These are phyloP conservation scores for Colletotrichum simmondsii DNA, from an alignment of 2,329 filamentous ascomycete genomes.

Conservation along the genomic window DNA sequence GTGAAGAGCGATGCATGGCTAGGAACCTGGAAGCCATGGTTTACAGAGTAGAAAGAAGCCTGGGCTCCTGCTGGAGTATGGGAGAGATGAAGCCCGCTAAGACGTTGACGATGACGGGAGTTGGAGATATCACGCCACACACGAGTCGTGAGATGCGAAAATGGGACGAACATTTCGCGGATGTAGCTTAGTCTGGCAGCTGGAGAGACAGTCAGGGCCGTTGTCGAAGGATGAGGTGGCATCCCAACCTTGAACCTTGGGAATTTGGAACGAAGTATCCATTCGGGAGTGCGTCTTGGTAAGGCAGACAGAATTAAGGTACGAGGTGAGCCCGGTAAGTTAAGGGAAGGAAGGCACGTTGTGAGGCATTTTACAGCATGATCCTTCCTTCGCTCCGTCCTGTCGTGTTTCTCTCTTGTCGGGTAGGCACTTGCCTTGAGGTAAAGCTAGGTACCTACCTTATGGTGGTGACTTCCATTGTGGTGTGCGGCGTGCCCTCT, in stretches of 20 bases:
- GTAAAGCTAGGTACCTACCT: no score
- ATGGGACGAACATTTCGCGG: constrained; percentile 30
- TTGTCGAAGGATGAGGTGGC: not conserved
- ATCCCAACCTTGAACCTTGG: not conserved
- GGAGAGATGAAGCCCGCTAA: constrained; percentile 12
- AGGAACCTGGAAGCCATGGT: not conserved
- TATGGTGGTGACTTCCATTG: not conserved
- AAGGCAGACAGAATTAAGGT: not conserved
- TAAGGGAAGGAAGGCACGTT: not conserved
- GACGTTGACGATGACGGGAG: constrained; percentile 17
- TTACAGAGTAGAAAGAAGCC: not conserved
- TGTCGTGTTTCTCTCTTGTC: not conserved
- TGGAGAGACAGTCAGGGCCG: constrained; percentile 1
- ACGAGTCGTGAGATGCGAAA: constrained; percentile 23
- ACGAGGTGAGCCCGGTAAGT: not conserved
- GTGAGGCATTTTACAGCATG: not conserved
- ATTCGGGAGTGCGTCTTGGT: no score
- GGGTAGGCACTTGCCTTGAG: not conserved
- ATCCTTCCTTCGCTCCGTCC: not conserved
- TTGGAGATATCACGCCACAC: constrained; percentile 29
- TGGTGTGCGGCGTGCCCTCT: not conserved
- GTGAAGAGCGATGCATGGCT: not conserved
- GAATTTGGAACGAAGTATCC: no score
- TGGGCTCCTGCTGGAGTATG: not conserved
- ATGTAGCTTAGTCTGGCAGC: not conserved